A percentile compares a stretch with the other conserved stretches of the same genome.
phyloP scores from a whole-genome alignment of 2,329 filamentous ascomycete species.

The Akanthomyces uredinophilus region DNA sequence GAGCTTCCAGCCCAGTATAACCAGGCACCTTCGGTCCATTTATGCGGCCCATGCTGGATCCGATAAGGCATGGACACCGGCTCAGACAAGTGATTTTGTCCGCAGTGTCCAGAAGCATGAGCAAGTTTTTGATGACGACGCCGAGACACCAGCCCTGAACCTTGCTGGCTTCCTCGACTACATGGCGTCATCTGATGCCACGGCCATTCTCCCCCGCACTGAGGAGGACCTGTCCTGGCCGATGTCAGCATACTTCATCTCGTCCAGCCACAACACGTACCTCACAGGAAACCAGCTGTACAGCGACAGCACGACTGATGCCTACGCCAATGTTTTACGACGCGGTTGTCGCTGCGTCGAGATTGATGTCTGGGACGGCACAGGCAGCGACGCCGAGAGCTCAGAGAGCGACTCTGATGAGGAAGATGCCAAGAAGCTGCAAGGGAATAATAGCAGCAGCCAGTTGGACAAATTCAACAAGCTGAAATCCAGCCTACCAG shows the following conservation, averaged over 20 bases:
- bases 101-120: slow-evolving; percentile 32
- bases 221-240: slow-evolving; percentile 63
- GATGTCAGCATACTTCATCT: slow-evolving; percentile 87
- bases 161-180: slow-evolving; percentile 48
- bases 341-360: slow-evolving; percentile 88
- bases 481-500: slow-evolving; percentile 55
- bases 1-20: slow-evolving; percentile 31
- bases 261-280: slow-evolving; percentile 93
- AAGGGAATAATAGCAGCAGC: slow-evolving; percentile 57
- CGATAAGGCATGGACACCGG: slow-evolving; percentile 34
- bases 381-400: slow-evolving; percentile 64
- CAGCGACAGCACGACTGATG: slow-evolving; percentile 79
- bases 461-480: slow-evolving; percentile 57
- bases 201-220: slow-evolving; percentile 36
- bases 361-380: slow-evolving; percentile 92
- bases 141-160: slow-evolving; percentile 39
- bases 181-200: slow-evolving; percentile 47
- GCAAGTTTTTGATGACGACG: slow-evolving; percentile 16
- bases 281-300: slow-evolving; percentile 83
- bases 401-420: slow-evolving; percentile 37
- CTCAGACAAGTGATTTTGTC: slow-evolving; percentile 37
- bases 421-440: slow-evolving; percentile 46
- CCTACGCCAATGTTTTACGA: slow-evolving; percentile 78
- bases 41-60: slow-evolving; percentile 34
- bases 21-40: slow-evolving; percentile 36